Percentiles rank a stretch among this genome's conserved stretches.
Conservation (phyloP, 2,329 filamentous ascomycete species). For the Penicillium sp. region DNA sequence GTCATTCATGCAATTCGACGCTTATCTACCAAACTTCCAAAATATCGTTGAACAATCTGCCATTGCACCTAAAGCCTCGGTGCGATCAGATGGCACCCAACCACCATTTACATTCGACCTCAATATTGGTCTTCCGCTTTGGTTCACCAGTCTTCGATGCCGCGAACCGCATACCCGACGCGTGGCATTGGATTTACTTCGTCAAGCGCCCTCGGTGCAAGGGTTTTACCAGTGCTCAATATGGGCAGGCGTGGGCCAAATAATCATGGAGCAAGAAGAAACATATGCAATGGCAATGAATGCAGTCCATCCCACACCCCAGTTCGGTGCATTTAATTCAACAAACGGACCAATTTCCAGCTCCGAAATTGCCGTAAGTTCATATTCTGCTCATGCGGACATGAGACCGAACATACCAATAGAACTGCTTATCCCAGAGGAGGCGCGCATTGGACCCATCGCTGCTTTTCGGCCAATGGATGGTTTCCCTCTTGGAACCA, state of each 20-base stretch:
- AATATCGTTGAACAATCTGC: constrained; percentile 28
- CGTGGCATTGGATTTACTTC: constrained; percentile 29
- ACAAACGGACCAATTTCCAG: neutral
- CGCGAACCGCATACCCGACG: constrained; percentile 35
- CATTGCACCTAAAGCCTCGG: constrained; percentile 22
- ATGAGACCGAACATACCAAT: neutral
- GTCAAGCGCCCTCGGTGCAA: constrained; percentile 26
- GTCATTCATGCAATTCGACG: constrained; percentile 23
- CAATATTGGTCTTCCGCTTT: constrained; percentile 31
- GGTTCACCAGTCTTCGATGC: constrained; percentile 34
- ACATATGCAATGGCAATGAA: constrained; percentile 14
- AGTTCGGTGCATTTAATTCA: neutral
- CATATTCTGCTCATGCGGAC: neutral
- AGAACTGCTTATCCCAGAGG: constrained; percentile 22
- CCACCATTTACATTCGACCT: constrained; percentile 36
- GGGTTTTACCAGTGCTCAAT: constrained; percentile 29
- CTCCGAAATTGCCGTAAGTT: neutral
- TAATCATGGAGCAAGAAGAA: constrained; percentile 35
- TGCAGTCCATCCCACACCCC: neutral
- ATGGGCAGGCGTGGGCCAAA: constrained; percentile 20
- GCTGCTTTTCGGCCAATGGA: constrained; percentile 26
- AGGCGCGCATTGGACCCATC: constrained; percentile 29
- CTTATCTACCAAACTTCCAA: constrained; percentile 27
- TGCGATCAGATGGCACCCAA: constrained; percentile 25
- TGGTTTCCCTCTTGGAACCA: constrained; percentile 18